A percentile compares a stretch with the other conserved stretches of the same genome.
Conservation (phyloP, 495 filamentous ascomycete genomes). For the Aspergillus hancockii region DNA sequence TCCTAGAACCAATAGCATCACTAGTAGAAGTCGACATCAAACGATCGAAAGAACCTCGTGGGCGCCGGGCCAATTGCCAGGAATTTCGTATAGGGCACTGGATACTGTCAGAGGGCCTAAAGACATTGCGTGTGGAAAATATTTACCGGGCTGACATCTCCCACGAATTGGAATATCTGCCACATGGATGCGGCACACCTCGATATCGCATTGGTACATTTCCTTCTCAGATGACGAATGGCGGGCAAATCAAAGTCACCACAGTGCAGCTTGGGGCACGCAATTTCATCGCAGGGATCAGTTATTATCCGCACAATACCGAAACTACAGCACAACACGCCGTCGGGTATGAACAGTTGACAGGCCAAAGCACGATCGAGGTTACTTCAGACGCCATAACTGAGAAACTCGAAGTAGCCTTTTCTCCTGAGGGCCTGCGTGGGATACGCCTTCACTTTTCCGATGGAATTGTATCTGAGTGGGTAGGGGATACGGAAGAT, state of each 20-base stretch:
- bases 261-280: neutral
- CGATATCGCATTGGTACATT: neutral
- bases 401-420: neutral
- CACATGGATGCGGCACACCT: conserved; percentile 2
- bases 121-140: neutral
- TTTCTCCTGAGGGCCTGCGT: neutral
- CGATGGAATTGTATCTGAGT: neutral
- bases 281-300: neutral
- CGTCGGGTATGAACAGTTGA: neutral
- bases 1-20: neutral
- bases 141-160: neutral
- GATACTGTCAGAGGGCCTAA: neutral
- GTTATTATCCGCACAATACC: neutral
- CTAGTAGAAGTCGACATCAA: neutral
- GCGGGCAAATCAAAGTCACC: neutral
- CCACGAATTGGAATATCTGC: neutral
- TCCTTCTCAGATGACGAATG: neutral
- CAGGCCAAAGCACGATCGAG: neutral
- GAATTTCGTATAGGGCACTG: neutral
- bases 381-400: neutral
- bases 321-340: neutral
- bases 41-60: conserved; percentile 1
- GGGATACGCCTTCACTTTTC: neutral
- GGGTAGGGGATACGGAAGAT: neutral
- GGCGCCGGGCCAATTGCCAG: neutral